Percentiles rank a stretch among this genome's conserved stretches.
These are phyloP conservation scores for Chrysanthemum makinoi DNA, from an alignment of 129 eudicot species.

Conservation along the genomic window DNA sequence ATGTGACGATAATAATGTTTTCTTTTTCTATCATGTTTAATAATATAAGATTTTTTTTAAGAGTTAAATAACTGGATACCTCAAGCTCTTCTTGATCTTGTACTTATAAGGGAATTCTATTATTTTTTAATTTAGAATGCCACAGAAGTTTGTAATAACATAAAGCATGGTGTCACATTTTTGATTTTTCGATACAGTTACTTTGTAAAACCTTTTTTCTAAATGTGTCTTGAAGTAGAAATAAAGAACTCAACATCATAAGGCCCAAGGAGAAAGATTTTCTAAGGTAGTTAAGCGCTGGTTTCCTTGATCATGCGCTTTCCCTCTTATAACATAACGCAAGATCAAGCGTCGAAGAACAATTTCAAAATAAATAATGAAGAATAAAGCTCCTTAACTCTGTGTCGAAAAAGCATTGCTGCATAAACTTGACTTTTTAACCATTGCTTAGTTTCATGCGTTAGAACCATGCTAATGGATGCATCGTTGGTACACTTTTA, in stretches of 20 bases:
- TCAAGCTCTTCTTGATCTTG: constrained; percentile 17
- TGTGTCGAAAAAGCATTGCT: too few species aligned
- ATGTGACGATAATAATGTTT: background rate
- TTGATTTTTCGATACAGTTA: background rate
- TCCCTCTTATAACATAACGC: too few species aligned
- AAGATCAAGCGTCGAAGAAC: too few species aligned
- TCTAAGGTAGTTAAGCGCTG: too few species aligned
- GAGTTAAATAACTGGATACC: constrained; percentile 14
- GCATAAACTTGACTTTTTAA: background rate
- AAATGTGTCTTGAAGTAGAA: background rate
- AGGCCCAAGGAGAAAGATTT: constrained; percentile 2
- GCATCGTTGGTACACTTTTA: background rate
- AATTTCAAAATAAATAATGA: too few species aligned
- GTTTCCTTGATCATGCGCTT: too few species aligned
- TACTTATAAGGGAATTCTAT: background rate
- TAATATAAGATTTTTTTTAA: background rate
- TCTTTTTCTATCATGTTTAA: background rate
- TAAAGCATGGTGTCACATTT: background rate
- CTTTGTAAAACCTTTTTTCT: background rate
- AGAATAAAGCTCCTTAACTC: too few species aligned
- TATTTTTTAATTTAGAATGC: background rate
- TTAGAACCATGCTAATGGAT: constrained; percentile 1
- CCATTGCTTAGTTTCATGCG: background rate
- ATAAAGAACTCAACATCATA: background rate
- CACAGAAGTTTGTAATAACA: background rate